Evolutionary conservation across 2,329 filamentous ascomycete species (phyloP), one percentile per base, ranked within the genome.

Genomic region (Cadophora malorum): DNA sequence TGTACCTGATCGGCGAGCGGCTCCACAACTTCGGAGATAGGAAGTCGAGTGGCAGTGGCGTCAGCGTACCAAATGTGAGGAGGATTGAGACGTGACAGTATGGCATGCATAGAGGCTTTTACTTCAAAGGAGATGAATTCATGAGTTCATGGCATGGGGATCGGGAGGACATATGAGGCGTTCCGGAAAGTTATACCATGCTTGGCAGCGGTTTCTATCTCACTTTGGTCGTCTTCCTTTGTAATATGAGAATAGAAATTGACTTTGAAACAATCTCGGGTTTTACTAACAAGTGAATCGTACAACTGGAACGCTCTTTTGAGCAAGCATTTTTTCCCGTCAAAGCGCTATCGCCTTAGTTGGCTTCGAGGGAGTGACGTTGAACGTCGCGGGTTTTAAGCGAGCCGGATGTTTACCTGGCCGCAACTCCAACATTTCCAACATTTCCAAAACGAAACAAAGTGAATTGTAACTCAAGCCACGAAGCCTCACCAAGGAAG

Each of bases 1-100:
- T 97, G 0, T 99, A 99, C 78, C 83, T 99, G 55, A 96, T 98
- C 76, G 96, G 96, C 1, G 95, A 99, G 81, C 83, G 94, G 68
- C 80, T 99, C 76, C 96, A 99, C 81, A 99, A 99, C 79, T 97
- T 97, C 80, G 92, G 93, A 2, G 90, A 77, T 41, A 71, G 72
- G 61, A 76, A 75, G 63, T 69, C 67, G 7, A 67, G 50, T 5
- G 64, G 67, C 31, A 64, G 28, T 53, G 69, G 67, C 25, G 67
- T 63, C 6, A 55, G 45, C 50, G 70, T 71, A 10, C 68, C 70
- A 8, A 70, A 58, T 66, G 65, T 76, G 55, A 68, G 72, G 45
- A 74, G 75, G 55, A 70, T 76, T 23, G 74, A 76, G 64, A 76
- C 75, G 33, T 76, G 61, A 71, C 6, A 5, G 10, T 21, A 19